Base-by-base conservation (phyloP, 176 grass and related monocot genomes). In the Triticum monococcum region DNA sequence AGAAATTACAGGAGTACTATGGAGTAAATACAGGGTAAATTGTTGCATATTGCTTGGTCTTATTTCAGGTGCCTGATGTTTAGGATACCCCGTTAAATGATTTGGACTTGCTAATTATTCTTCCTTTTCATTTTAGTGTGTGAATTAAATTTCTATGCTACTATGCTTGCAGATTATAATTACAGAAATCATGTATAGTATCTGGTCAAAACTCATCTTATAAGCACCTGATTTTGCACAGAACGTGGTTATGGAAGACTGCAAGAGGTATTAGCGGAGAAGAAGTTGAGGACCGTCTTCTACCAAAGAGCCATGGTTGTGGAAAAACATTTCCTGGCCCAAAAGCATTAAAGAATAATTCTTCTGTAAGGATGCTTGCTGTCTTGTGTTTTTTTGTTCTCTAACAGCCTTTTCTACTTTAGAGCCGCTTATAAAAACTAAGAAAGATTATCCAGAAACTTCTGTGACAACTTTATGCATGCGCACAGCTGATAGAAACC, bases 281-380 rank as follows among this genome's bases (percentile, higher is more conserved):
- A 78, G 91, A 92, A 92, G 93, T 98, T 72, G 93, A 91, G 87
- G 93, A 98, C 64, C 89, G 96, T 66, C 88, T 98, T 94, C 75
- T 98, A 86, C 91, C 93, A 9, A 95, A 94, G 86, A 98, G 96
- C 72, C 96, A 96, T 13, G 93, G 91, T 52, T 96, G 96, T 78
- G 93, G 96, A 81, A 96, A 98, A 88, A 98, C 96, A 88, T 98
- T 98, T 98, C 93, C 96, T 57, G 96, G 96, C n/a, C 93, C 93
- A 52, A 91, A 88, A 89, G 84, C 96, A 85, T 89, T 98, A 50
- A 96, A 73, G 70, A 91, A 81, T 64, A 76, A 66, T 11, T 40
- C 30, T 74, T 80, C 90, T 88, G 90, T 96, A 92, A 84, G 89
- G 31, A 40, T 63, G 11, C 22, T 76, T 48, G 66, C 41, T 64